These are phyloP conservation scores for Globisporangium iwayamae DNA, from an alignment of 352 stramenopile genomes.

Conservation along the genomic window DNA sequence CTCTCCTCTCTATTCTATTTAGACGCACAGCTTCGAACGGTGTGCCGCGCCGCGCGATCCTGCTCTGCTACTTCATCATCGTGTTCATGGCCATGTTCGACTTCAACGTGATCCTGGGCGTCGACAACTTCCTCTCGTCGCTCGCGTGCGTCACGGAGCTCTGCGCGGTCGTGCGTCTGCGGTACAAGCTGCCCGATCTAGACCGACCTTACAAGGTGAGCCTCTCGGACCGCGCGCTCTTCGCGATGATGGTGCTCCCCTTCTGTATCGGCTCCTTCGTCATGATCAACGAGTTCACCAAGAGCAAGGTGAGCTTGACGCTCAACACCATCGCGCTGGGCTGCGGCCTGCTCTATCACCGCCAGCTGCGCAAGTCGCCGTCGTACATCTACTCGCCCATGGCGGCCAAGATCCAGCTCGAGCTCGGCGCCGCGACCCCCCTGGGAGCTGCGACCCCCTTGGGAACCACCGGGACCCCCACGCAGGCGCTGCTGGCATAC, in stretches of 20 bases:
- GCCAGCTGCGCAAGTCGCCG: slow-evolving; percentile 39
- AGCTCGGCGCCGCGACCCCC: slow-evolving; percentile 20
- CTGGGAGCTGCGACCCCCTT: slow-evolving; percentile 11
- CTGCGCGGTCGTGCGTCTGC: slow-evolving; percentile 44
- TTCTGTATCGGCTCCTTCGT: slow-evolving; percentile 67
- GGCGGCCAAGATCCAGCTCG: slow-evolving; percentile 18
- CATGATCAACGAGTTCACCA: slow-evolving; percentile 78
- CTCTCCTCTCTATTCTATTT: too few species aligned
- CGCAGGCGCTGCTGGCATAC: slow-evolving; percentile 12
- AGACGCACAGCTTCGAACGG: slow-evolving; percentile 24
- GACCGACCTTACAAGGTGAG: slow-evolving; percentile 72
- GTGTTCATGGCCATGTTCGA: slow-evolving; percentile 80
- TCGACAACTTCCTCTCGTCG: slow-evolving; percentile 78
- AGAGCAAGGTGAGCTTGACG: slow-evolving; percentile 56
- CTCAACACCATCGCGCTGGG: slow-evolving; percentile 53
- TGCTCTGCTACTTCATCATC: slow-evolving; percentile 62
- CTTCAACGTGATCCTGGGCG: slow-evolving; percentile 74
- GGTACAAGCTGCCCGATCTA: slow-evolving; percentile 55
- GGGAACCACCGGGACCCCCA: slow-evolving; percentile 7
- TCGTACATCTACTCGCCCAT: slow-evolving; percentile 34
- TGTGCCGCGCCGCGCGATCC: slow-evolving; percentile 60
- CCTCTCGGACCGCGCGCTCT: slow-evolving; percentile 44
- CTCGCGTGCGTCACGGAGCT: slow-evolving; percentile 72
- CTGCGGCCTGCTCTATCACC: slow-evolving; percentile 51
- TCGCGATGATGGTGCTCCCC: slow-evolving; percentile 52